Evolutionary conservation across 805 yeast genomes (phyloP).

Genomic region (Tetrapisispora namnaoensis): DNA sequence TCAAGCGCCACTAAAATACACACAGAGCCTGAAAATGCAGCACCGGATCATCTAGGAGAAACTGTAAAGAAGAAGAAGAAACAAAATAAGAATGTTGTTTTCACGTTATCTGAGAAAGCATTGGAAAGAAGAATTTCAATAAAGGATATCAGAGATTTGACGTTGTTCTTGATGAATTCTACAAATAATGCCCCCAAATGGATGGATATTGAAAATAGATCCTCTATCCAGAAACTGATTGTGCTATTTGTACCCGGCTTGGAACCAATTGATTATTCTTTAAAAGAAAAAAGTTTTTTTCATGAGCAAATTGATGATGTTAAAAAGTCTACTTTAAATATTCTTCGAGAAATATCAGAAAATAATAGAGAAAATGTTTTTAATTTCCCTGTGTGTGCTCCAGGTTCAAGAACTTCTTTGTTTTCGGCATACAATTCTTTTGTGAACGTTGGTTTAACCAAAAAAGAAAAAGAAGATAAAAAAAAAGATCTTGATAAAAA

Average conservation of each 20-base stretch:
- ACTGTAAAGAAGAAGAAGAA: constrained; percentile 23
- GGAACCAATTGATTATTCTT: constrained; percentile 33
- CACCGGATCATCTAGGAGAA: background rate
- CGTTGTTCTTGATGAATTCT: constrained; percentile 35
- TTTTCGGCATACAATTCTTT: constrained; percentile 49
- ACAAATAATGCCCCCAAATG: constrained; percentile 38
- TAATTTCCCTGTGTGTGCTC: constrained; percentile 44
- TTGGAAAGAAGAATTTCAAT: constrained; percentile 25
- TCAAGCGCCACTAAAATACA: constrained; percentile 14
- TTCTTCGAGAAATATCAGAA: constrained; percentile 2
- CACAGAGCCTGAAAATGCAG: background rate
- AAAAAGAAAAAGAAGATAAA: constrained; percentile 41
- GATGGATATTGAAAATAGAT: constrained; percentile 40
- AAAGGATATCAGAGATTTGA: constrained; percentile 38
- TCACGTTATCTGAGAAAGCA: constrained; percentile 29
- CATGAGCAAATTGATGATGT: constrained; percentile 4
- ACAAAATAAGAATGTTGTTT: constrained; percentile 18
- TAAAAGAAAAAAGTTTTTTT: constrained; percentile 12
- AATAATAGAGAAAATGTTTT: constrained; percentile 6
- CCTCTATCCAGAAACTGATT: constrained; percentile 43
- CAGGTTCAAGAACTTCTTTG: constrained; percentile 54
- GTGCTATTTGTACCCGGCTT: constrained; percentile 60
- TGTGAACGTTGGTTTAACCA: constrained; percentile 45
- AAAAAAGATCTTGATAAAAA: constrained; percentile 21
- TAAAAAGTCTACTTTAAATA: constrained; percentile 2